phyloP scores from a whole-genome alignment of 176 grass and related monocot species.

The Aegilops speltoides region DNA sequence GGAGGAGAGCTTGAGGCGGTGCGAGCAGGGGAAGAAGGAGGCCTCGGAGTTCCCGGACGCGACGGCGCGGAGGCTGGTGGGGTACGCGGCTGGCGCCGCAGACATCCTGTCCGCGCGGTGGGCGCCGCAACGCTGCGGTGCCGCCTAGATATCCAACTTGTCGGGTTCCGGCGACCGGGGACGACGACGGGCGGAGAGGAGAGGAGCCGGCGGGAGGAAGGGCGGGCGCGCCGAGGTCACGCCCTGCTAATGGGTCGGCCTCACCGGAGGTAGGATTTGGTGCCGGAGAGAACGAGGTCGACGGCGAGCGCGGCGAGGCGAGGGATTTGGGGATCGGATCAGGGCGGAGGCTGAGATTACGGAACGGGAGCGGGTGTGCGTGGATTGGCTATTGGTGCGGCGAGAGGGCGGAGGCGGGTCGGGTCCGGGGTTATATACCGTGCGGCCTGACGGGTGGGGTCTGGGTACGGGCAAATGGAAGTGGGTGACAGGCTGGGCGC shows the following conservation, averaged over 20 bases:
- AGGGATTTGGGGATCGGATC: slow-evolving; percentile 25
- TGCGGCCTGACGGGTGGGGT: neutral
- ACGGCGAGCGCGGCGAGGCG: neutral
- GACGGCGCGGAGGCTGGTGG: slow-evolving; percentile 46
- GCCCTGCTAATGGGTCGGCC: neutral
- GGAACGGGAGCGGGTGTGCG: neutral
- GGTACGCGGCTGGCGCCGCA: slow-evolving; percentile 60
- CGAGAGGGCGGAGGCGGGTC: neutral
- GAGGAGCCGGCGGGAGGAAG: no score
- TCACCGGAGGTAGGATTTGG: neutral
- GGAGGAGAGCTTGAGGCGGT: slow-evolving; percentile 53
- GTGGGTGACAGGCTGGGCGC: slow-evolving; percentile 11
- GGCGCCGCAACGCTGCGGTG: slow-evolving; percentile 28
- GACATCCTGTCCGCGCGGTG: slow-evolving; percentile 58
- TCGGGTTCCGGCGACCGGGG: slow-evolving; percentile 25
- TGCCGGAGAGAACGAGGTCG: neutral
- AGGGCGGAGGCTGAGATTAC: neutral
- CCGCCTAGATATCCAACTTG: slow-evolving; percentile 47
- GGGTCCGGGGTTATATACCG: neutral
- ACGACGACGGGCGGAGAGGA: neutral
- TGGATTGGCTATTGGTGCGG: slow-evolving; percentile 7
- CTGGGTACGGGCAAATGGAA: neutral
- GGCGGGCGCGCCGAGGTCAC: neutral
- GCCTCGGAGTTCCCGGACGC: slow-evolving; percentile 20
- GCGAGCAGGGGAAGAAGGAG: slow-evolving; percentile 49